These are phyloP conservation scores for Mimosa bimucronata DNA, from an alignment of 306 rosid genomes.

Conservation along the genomic window DNA sequence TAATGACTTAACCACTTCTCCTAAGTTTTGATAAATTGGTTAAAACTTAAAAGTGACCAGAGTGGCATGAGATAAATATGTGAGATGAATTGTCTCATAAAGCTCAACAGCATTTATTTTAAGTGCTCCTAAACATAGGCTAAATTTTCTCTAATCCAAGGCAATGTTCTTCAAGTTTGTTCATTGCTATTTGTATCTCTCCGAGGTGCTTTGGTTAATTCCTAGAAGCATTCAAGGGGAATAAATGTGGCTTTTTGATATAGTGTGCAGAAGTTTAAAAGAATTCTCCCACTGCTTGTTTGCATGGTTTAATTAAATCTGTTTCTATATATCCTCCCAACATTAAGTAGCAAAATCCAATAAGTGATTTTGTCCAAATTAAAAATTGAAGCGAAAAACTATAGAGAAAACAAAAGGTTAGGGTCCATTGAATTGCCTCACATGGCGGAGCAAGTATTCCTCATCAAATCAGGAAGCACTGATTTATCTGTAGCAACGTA, in stretches of 20 bases:
- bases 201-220: background rate
- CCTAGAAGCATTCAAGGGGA: background rate
- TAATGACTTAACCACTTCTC: too few species aligned
- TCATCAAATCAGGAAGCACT: background rate
- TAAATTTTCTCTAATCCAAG: background rate
- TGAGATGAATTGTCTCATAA: too few species aligned
- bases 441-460: background rate
- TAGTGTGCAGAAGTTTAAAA: too few species aligned
- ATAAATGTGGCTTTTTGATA: too few species aligned
- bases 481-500: background rate
- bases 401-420: background rate
- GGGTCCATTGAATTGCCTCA: background rate
- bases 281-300: background rate
- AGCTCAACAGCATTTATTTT: too few species aligned
- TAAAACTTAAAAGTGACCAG: too few species aligned
- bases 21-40: too few species aligned
- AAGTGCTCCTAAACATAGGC: too few species aligned
- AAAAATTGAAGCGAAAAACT: background rate
- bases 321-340: background rate
- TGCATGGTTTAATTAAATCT: background rate
- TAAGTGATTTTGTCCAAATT: background rate
- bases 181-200: background rate
- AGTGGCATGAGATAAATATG: too few species aligned
- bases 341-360: background rate
- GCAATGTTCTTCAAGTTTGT: background rate